Conservation (phyloP, 257 asterid genomes). For the Henckelia pumila region DNA sequence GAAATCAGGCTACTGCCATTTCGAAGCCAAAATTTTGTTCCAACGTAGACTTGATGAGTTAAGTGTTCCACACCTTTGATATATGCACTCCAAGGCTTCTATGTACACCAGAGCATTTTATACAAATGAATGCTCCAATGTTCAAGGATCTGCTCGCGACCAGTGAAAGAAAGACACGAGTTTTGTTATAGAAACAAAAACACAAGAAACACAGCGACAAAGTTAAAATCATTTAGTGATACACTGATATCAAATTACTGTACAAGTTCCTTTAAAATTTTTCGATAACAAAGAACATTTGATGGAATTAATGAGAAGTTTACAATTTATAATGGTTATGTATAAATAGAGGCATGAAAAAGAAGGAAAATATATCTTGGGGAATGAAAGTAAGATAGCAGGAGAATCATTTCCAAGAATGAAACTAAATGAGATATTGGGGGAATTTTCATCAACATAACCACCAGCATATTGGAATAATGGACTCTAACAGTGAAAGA, state of each 20-base stretch:
- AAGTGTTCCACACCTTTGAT: conserved; percentile 53
- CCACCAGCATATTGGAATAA: neutral
- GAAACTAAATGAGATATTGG: neutral
- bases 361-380: neutral
- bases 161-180: conserved; percentile 15
- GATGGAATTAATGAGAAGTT: too few species aligned
- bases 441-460: neutral
- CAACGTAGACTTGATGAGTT: too few species aligned
- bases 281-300: too few species aligned
- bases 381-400: neutral
- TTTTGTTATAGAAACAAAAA: neutral
- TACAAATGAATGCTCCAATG: conserved; percentile 81
- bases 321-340: neutral
- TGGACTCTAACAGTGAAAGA: neutral
- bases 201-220: neutral
- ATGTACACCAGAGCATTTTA: conserved; percentile 90
- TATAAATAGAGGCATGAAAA: neutral
- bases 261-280: neutral
- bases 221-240: neutral
- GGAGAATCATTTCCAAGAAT: neutral
- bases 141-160: conserved; percentile 57
- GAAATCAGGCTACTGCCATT: neutral
- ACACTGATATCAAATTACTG: neutral
- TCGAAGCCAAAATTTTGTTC: too few species aligned
- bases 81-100: conserved; percentile 95